A percentile compares a stretch with the other conserved stretches of the same genome.
phyloP scores from a whole-genome alignment of 129 eudicot genomes.

The Tagetes patula region DNA sequence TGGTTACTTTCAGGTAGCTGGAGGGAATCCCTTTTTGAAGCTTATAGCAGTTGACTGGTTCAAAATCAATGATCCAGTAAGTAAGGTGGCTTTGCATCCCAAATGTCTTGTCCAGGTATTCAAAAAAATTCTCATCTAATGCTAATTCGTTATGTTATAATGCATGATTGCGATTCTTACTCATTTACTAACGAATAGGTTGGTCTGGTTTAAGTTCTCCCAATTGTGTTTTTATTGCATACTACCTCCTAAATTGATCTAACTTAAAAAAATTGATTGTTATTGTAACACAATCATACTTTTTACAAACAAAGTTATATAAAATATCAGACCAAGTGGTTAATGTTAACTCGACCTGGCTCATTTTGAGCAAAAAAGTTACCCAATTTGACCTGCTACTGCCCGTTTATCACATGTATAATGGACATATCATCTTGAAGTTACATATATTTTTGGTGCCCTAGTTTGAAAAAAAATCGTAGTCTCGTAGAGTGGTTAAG shows the following conservation, averaged over 20 bases:
- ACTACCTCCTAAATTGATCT: background rate
- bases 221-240: background rate
- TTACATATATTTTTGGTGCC: too few species aligned
- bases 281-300: background rate
- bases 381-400: too few species aligned
- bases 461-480: too few species aligned
- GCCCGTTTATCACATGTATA: too few species aligned
- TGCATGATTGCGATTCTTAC: background rate
- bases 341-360: background rate
- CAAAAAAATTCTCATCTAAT: background rate
- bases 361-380: background rate
- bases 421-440: too few species aligned
- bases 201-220: background rate
- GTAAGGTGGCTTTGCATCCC: constrained; percentile 87
- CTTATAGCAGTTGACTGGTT: constrained; percentile 97
- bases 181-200: background rate
- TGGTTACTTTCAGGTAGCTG: constrained; percentile 54
- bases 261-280: background rate
- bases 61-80: constrained; percentile 53
- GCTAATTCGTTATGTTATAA: background rate
- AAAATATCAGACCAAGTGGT: background rate
- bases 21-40: constrained; percentile 95
- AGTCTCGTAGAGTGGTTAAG: too few species aligned
- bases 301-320: background rate
- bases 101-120: constrained; percentile 79